Base-by-base conservation (phyloP, 2,329 filamentous ascomycete genomes). In the Calycina herbarum region DNA sequence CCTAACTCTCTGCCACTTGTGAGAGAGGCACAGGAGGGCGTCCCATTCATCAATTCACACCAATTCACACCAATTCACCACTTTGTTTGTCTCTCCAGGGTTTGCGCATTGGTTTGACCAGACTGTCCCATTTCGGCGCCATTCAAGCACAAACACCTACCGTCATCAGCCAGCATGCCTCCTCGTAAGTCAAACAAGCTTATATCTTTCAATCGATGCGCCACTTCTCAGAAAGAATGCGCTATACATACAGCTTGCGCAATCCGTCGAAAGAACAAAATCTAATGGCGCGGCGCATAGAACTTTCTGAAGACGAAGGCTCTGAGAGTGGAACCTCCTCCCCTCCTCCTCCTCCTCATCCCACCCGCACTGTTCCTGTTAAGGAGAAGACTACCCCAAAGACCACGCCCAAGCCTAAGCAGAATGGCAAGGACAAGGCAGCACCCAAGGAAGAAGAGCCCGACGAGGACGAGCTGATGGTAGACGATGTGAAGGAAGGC, bases 271-370 rank as follows among this genome's bases (percentile, higher is more conserved):
- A 56, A 24, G 10, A 62, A 67, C 67, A 62, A 38, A 58, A 38
- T 64, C 72, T 74, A 29, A 74, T 65, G 51, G 59, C 42, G 38
- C 63, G 56, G 61, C 54, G 42, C 63, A 60, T 61, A 75, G 73
- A 73, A 73, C 67, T 74, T 27, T 69, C 64, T 62, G 73, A 73
- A 20, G 70, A 73, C 67, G 75, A 69, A 66, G 71, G 72, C 71
- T 73, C 79, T 71, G 73, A 74, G 65, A 59, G 77, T 75, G 5
- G 77, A 77, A 24, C n/a, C 20, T 51, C 45, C 20, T 8, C 45
- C 45, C 10, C 45, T 24, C 45, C 45, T 10, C 45, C 45, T 6
- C 45, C 20, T 20, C 20, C 20, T 20, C n/a, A n/a, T n/a, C 20
- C 45, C n/a, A 61, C 48, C 17, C 57, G 45, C 45, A 56, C 45